Evolutionary conservation across 768 basidiomycete species (phyloP).

Genomic region (Artomyces pyxidatus): DNA sequence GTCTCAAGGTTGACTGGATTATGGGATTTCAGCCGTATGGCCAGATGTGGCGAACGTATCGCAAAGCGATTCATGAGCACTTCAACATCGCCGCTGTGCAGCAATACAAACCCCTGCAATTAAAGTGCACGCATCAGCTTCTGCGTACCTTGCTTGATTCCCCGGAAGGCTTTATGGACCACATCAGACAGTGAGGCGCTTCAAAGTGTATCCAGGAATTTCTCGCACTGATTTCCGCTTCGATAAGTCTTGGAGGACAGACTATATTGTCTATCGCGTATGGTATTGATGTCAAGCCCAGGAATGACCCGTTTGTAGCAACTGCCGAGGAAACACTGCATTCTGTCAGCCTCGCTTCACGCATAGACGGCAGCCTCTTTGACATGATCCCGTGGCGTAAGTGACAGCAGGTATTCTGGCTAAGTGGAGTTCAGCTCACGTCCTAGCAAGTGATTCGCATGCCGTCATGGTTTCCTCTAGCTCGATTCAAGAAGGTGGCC

Average conservation of each 20-base stretch:
- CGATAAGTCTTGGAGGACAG: constrained; percentile 31
- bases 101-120: constrained; percentile 2
- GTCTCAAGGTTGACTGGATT: constrained; percentile 24
- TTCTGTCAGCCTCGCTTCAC: constrained; percentile 25
- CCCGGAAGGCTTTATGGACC: constrained; percentile 32
- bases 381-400: constrained; percentile 29
- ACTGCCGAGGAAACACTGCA: constrained; percentile 32
- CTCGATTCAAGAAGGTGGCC: constrained; percentile 18
- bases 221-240: background rate
- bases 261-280: constrained; percentile 36
- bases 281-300: constrained; percentile 32
- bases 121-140: constrained; percentile 21
- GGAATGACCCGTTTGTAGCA: constrained; percentile 36
- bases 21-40: constrained; percentile 35
- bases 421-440: background rate
- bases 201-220: background rate
- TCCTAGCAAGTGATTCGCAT: constrained; percentile 13
- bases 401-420: too few species aligned
- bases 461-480: constrained; percentile 22
- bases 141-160: constrained; percentile 25
- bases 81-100: constrained; percentile 29
- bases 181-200: constrained; percentile 28
- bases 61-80: constrained; percentile 34
- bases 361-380: constrained; percentile 39
- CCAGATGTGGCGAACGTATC: constrained; percentile 32